phyloP scores from a whole-genome alignment of 208 protist species.

The Leishmania major region DNA sequence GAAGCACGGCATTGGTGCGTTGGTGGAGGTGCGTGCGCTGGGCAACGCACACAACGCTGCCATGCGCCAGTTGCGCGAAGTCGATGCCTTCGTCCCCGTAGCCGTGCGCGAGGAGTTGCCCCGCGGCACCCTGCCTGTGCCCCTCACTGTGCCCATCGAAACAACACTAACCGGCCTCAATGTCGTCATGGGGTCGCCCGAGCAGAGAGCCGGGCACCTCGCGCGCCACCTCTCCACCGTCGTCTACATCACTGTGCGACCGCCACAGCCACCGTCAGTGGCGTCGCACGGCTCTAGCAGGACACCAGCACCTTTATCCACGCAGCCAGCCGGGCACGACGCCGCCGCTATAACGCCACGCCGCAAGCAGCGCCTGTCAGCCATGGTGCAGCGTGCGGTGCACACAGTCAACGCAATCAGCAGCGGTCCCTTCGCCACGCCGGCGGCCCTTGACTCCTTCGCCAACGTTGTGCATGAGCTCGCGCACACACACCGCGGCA shows the following conservation, averaged over 20 bases:
- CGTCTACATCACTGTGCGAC: constrained; percentile 15
- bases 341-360: neutral
- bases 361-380: neutral
- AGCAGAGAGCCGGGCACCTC: neutral
- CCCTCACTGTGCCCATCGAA: neutral
- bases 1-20: neutral
- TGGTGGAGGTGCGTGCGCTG: neutral
- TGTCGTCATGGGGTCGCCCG: neutral
- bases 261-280: neutral
- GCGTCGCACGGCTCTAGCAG: neutral
- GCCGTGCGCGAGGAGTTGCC: constrained; percentile 2
- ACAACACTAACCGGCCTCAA: neutral
- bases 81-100: constrained; percentile 20
- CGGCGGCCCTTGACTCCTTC: constrained; percentile 14
- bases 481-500: constrained; percentile 12
- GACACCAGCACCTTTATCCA: neutral
- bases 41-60: constrained; percentile 13
- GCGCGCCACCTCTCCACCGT: constrained; percentile 20
- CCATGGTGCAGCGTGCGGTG: neutral
- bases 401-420: neutral
- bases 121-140: neutral
- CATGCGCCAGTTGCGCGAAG: constrained; percentile 7
- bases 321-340: too few species aligned
- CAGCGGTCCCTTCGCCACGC: constrained; percentile 7
- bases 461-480: constrained; percentile 15